Evolutionary conservation across 1,284 basidiomycete genomes (phyloP).

Genomic region (Ceratobasidium sp.): DNA sequence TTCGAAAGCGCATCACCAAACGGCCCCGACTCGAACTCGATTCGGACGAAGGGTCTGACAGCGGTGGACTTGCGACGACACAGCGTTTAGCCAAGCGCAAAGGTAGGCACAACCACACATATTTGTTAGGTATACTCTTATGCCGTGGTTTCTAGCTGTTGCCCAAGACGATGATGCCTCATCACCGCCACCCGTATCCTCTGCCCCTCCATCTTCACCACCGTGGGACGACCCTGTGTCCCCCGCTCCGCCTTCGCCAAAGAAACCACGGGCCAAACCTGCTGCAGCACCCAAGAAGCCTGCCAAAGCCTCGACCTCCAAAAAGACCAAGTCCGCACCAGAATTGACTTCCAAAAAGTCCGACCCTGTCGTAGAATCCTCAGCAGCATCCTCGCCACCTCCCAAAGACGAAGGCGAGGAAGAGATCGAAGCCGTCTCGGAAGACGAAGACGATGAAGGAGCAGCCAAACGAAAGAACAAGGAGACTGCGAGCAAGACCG

Average conservation of each 20-base stretch:
- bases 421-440: conserved; percentile 55
- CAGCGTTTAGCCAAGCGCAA: conserved; percentile 22
- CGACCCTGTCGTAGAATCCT: conserved; percentile 44
- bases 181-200: conserved; percentile 33
- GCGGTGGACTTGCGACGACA: conserved; percentile 2
- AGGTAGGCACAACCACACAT: not conserved
- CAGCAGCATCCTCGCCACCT: conserved; percentile 44
- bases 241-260: conserved; percentile 2
- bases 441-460: conserved; percentile 45
- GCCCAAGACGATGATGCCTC: conserved; percentile 1
- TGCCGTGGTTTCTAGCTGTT: conserved; percentile 4
- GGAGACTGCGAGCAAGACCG: conserved; percentile 48
- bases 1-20: conserved; percentile 23
- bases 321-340: conserved; percentile 49
- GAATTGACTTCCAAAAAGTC: conserved; percentile 51
- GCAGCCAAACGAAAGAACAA: conserved; percentile 44
- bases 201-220: conserved; percentile 39
- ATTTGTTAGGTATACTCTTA: not conserved
- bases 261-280: conserved; percentile 25
- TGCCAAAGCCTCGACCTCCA: conserved; percentile 44
- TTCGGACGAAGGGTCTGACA: conserved; percentile 10
- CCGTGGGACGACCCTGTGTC: conserved; percentile 16
- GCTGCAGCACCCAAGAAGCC: conserved; percentile 24
- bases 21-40: conserved; percentile 20
- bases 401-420: conserved; percentile 45